Base-by-base conservation (phyloP, 1,284 basidiomycete genomes). In the Xerocomus amazonicus region DNA sequence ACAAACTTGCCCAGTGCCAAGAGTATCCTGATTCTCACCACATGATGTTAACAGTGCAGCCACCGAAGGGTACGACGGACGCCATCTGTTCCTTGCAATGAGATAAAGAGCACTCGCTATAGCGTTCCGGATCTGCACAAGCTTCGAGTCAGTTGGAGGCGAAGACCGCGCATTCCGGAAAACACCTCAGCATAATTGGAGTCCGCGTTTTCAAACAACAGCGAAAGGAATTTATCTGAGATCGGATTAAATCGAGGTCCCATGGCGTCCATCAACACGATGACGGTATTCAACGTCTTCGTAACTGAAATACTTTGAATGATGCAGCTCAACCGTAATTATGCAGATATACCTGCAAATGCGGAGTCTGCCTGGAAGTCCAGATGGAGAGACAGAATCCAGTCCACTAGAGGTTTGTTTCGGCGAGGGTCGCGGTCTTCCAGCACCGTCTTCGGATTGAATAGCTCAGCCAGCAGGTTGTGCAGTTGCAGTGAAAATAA, bases 361-460 rank as follows among this genome's bases (percentile, higher is more conserved):
- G 85, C 83, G 32, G 84, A 90, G 62, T 88, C 82, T 56, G 85
- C 80, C 48, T 85, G 82, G 62, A 94, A 91, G 55, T 95, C 92
- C 3, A 91, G 73, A 3, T 83, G 82, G 8, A 90, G 73, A n/a
- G 78, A 75, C 29, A 89, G 65, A 50, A 95, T 81, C 80, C 90
- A 97, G 57, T 90, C 78, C 32, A 97, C 75, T 27, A 99, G 70
- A 4, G 83, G 79, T 52, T 83, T 74, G 59, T 84, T 85, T 17
- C 96, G 82, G 28, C 94, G 86, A 34, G 93, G 94, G 71, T 99
- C 96, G 31, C 92, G 81, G 48, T 86, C 78, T 56, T 91, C 71
- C 49, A 55, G 41, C 19, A 47, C 63, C 46, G 61, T 60, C 67
- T 68, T 59, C 36, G 8, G 13, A 44, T 45, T 27, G 19, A 26